These are phyloP conservation scores for Lactarius sp. DNA, from an alignment of 768 basidiomycete genomes.

Conservation along the genomic window DNA sequence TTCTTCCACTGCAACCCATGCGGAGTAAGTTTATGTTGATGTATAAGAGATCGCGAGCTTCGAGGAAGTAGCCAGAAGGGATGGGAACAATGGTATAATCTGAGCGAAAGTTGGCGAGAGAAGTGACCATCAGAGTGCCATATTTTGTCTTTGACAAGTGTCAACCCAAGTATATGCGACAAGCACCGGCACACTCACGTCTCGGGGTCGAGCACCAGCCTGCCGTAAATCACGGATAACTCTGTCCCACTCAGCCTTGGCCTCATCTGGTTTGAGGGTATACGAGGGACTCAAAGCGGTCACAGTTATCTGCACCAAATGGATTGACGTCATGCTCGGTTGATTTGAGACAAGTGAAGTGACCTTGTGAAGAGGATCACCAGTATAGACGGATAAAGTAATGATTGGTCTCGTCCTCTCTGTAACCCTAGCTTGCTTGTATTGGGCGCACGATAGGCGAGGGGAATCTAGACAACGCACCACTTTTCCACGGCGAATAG, in stretches of 20 bases:
- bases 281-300: constrained; percentile 48
- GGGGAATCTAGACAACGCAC: constrained; percentile 34
- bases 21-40: constrained; percentile 78
- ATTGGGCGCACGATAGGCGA: neutral
- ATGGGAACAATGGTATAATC: constrained; percentile 83
- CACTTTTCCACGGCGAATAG: constrained; percentile 87
- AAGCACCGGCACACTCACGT: constrained; percentile 37
- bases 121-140: constrained; percentile 75
- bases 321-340: neutral
- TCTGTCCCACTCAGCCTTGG: constrained; percentile 54
- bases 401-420: constrained; percentile 56
- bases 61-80: constrained; percentile 62
- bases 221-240: constrained; percentile 57
- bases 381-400: constrained; percentile 72
- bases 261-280: constrained; percentile 39
- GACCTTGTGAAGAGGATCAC: constrained; percentile 63
- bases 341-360: neutral
- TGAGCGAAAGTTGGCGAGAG: constrained; percentile 81
- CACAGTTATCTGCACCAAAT: constrained; percentile 47
- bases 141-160: constrained; percentile 45
- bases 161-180: neutral
- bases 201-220: constrained; percentile 70
- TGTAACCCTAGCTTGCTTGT: constrained; percentile 48
- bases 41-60: constrained; percentile 62
- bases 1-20: constrained; percentile 80